A percentile compares a stretch with the other conserved stretches of the same genome.
Conservation (phyloP, 2,329 filamentous ascomycete genomes). For the Madurella mycetomatis region DNA sequence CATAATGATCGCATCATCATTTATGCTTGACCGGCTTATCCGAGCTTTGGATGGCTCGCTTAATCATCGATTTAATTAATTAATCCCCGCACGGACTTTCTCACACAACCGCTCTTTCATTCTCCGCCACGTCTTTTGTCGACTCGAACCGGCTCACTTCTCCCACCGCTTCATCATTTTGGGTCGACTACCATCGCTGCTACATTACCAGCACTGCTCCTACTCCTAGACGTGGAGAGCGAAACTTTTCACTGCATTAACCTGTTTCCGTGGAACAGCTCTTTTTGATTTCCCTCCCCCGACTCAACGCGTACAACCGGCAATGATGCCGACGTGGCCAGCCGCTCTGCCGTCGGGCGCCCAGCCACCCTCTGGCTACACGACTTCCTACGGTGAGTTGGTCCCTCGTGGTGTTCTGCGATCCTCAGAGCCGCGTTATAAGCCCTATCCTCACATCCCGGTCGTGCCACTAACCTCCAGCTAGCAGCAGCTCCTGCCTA, state of each 20-base stretch:
- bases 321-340: conserved; percentile 34
- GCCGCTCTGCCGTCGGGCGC: conserved; percentile 37
- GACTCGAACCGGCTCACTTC: neutral
- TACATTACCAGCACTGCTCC: neutral
- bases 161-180: conserved; percentile 3
- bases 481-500: conserved; percentile 47
- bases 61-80: neutral
- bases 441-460: neutral
- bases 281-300: neutral
- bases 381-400: conserved; percentile 18
- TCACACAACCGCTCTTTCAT: neutral
- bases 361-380: conserved; percentile 36
- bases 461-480: conserved; percentile 12
- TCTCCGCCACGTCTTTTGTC: conserved; percentile 5
- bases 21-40: too few relatives aligned
- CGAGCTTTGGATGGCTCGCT: too few relatives aligned
- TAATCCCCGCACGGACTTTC: neutral
- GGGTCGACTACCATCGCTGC: neutral
- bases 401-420: neutral
- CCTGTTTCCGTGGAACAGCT: neutral
- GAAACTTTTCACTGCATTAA: neutral
- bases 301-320: conserved; percentile 16
- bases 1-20: too few relatives aligned
- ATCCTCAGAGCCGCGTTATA: neutral
- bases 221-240: neutral